phyloP scores from a whole-genome alignment of 345 rosid genomes.

The Brassica carinata region DNA sequence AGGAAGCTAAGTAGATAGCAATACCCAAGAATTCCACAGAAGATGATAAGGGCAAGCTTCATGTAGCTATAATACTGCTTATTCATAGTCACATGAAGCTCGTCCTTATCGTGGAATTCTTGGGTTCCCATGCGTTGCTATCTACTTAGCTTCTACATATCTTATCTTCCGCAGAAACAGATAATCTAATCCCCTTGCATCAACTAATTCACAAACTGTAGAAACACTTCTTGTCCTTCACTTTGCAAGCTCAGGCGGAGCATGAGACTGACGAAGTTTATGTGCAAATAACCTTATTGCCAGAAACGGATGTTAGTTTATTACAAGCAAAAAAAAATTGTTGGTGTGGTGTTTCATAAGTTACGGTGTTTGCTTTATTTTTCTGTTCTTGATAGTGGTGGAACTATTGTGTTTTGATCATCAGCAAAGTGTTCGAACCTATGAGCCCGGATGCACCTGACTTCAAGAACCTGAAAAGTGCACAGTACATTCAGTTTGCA shows the following conservation, averaged over 20 bases:
- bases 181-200: too few species aligned
- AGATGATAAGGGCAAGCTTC: too few species aligned
- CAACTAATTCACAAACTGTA: too few species aligned
- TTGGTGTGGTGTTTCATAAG: not conserved
- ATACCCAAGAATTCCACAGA: too few species aligned
- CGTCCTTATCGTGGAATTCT: too few species aligned
- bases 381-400: slow-evolving; percentile 9
- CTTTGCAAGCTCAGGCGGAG: slow-evolving; percentile 67
- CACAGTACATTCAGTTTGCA: slow-evolving; percentile 83
- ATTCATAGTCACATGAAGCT: too few species aligned
- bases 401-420: slow-evolving; percentile 8
- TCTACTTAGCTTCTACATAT: too few species aligned
- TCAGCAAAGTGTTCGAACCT: slow-evolving; percentile 68
- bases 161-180: too few species aligned
- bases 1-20: too few species aligned
- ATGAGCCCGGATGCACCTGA: slow-evolving; percentile 66
- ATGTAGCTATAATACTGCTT: too few species aligned
- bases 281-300: slow-evolving; percentile 83
- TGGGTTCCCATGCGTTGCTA: too few species aligned
- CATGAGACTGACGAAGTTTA: slow-evolving; percentile 92
- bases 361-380: not conserved
- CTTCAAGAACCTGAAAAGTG: slow-evolving; percentile 79
- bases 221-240: not conserved
- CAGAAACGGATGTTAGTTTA: slow-evolving; percentile 63
- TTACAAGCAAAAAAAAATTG: not conserved